phyloP scores from a whole-genome alignment of 2,329 filamentous ascomycete genomes.

The Monilinia laxa region DNA sequence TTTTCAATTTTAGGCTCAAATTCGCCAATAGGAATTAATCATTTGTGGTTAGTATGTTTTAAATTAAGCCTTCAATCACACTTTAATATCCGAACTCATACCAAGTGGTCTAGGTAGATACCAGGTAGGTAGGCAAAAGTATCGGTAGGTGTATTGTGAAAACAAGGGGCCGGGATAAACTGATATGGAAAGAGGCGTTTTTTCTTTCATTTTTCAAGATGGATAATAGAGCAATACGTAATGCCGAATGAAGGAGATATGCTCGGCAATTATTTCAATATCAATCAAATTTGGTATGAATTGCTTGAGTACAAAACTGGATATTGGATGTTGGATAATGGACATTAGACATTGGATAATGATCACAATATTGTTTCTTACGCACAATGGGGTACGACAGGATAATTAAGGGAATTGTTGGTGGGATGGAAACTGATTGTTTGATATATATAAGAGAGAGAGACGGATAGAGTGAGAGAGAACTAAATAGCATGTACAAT shows the following conservation, averaged over 20 bases:
- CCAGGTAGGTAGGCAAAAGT: too few species aligned
- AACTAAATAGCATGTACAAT: too few species aligned
- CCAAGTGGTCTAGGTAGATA: too few species aligned
- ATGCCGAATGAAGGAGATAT: background rate
- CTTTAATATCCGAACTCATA: conserved; percentile 8
- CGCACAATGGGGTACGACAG: conserved; percentile 2
- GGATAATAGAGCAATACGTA: too few species aligned
- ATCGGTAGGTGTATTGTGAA: conserved; percentile 1
- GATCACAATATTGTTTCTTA: background rate
- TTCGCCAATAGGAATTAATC: background rate
- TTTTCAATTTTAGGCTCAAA: conserved; percentile 12
- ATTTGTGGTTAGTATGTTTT: conserved; percentile 9
- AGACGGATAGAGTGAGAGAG: too few species aligned
- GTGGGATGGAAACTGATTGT: background rate
- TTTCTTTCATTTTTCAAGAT: too few species aligned
- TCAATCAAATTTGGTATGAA: conserved; percentile 2
- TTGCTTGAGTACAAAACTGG: background rate
- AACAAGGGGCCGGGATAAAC: conserved; percentile 9
- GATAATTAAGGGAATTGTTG: background rate
- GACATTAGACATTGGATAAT: background rate
- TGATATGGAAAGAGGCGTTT: background rate
- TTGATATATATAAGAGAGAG: too few species aligned
- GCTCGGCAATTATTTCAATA: background rate
- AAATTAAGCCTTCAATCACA: conserved; percentile 1
- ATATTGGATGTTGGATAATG: background rate